Conservation (phyloP, 257 asterid genomes). For the Penstemon davidsonii region DNA sequence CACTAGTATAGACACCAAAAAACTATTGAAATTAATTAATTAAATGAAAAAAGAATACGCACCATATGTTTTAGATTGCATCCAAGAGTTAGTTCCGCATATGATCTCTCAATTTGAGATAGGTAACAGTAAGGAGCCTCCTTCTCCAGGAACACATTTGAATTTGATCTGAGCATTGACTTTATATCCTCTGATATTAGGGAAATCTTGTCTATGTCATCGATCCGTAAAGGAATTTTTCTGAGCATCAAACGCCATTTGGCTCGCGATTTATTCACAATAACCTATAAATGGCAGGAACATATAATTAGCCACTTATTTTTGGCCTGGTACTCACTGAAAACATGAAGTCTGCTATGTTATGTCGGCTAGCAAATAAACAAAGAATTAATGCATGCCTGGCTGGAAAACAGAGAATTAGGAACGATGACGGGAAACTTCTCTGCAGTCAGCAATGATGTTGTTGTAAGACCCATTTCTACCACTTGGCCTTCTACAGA, state of each 20-base stretch:
- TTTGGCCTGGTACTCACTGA: slow-evolving; percentile 3
- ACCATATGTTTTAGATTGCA: slow-evolving; percentile 79
- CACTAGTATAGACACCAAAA: background rate
- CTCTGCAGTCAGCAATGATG: slow-evolving; percentile 82
- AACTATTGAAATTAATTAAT: background rate
- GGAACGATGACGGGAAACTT: slow-evolving; percentile 87
- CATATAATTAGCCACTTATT: slow-evolving; percentile 7
- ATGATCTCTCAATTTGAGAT: slow-evolving; percentile 67
- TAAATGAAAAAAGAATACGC: slow-evolving; percentile 19
- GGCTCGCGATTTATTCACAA: slow-evolving; percentile 91
- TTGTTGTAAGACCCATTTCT: slow-evolving; percentile 86
- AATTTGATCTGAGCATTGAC: slow-evolving; percentile 66
- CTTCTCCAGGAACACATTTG: slow-evolving; percentile 71
- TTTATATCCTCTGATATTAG: slow-evolving; percentile 71
- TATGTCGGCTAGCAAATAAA: background rate
- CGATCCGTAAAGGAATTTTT: slow-evolving; percentile 61
- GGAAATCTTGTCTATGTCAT: slow-evolving; percentile 67
- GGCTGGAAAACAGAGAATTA: slow-evolving; percentile 89
- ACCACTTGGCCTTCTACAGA: slow-evolving; percentile 94
- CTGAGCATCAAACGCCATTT: slow-evolving; percentile 57
- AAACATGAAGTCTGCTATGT: slow-evolving; percentile 3
- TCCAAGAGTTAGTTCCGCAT: slow-evolving; percentile 78
- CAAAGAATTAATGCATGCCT: slow-evolving; percentile 45
- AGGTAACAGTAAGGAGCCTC: slow-evolving; percentile 88
- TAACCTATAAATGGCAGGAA: slow-evolving; percentile 53